Evolutionary conservation across 2,329 filamentous ascomycete genomes (phyloP), one percentile per base, ranked within the genome.

Genomic region (Chaetomium olivaceum): DNA sequence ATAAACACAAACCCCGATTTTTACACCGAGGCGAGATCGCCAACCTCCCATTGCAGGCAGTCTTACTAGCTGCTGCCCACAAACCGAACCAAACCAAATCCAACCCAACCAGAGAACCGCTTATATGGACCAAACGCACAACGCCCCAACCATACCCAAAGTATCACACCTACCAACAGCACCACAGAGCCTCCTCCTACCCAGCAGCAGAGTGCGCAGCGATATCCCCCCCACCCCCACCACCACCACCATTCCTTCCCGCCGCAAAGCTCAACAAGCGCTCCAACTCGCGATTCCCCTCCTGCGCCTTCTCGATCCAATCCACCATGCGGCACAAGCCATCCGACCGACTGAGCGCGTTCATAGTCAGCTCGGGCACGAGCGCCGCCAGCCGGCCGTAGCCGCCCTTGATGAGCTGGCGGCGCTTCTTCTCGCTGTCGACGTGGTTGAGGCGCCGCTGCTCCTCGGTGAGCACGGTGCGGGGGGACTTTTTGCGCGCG

Each of bases 391-490:
- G 79, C 65, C 94, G 90, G 52, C 93, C 90, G 71, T 94, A 96
- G 0, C 91, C 91, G 70, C 91, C 85, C 74, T 92, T 90, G 73
- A 94, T 94, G 56, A 93, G 81, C 29, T 91, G 92, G 57, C 92
- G 84, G 39, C 93, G 85, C 77, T 95, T 96, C 78, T 96, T 91
- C 75, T 96, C 92, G 61, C 92, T 95, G 61, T 89, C 83, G 69
- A 96, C 95, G 74, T 96, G 92, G 71, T 97, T 96, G 73, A 89
- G 89, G 55, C 91, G 84, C 77, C 94, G 95, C 77, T 95, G 90
- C 67, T 90, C 88, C 70, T 94, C 91, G 0, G 88, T 86, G 4
- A 95, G 87, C 71, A 96, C 96, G 74, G 89, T 89, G 29, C 90
- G 79, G 2, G 81, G 74, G 2, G 79, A 65, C 71, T 87, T 87